Percentiles rank a stretch among this genome's conserved stretches.
Evolutionary conservation across 768 basidiomycete species (phyloP).

Genomic region (Calocera viscosa): DNA sequence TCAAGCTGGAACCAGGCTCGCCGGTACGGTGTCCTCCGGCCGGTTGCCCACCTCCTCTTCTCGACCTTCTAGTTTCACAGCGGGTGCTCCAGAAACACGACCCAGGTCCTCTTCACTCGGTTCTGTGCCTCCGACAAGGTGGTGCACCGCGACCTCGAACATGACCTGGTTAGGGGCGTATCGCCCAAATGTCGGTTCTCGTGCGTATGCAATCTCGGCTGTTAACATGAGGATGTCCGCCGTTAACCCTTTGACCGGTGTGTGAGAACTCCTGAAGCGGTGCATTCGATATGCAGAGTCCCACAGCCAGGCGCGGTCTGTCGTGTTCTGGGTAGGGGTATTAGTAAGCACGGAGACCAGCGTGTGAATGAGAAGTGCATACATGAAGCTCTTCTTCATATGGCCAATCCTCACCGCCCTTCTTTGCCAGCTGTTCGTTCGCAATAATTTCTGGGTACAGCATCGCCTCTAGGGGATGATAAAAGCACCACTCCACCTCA

Average conservation of each 20-base stretch:
- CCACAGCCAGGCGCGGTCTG: constrained; percentile 43
- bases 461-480: constrained; percentile 61
- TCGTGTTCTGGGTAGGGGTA: constrained; percentile 36
- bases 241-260: constrained; percentile 74
- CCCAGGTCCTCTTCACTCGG: background rate
- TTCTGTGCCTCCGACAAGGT: constrained; percentile 17
- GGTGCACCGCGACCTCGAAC: constrained; percentile 19
- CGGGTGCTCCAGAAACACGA: background rate
- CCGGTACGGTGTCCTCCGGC: background rate
- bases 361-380: constrained; percentile 21
- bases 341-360: background rate
- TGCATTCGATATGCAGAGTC: constrained; percentile 63
- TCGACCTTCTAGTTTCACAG: background rate
- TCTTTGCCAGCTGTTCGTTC: constrained; percentile 39
- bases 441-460: constrained; percentile 45
- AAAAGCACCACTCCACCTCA: constrained; percentile 69
- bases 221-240: constrained; percentile 63
- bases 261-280: constrained; percentile 63
- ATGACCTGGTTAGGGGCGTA: constrained; percentile 43
- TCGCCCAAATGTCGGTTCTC: constrained; percentile 39
- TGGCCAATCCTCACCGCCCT: constrained; percentile 63
- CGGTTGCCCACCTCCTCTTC: background rate
- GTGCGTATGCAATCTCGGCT: constrained; percentile 53
- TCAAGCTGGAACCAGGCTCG: background rate
- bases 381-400: constrained; percentile 66